Base-by-base conservation (phyloP, 2,329 filamentous ascomycete genomes). In the Xylariales sp. region DNA sequence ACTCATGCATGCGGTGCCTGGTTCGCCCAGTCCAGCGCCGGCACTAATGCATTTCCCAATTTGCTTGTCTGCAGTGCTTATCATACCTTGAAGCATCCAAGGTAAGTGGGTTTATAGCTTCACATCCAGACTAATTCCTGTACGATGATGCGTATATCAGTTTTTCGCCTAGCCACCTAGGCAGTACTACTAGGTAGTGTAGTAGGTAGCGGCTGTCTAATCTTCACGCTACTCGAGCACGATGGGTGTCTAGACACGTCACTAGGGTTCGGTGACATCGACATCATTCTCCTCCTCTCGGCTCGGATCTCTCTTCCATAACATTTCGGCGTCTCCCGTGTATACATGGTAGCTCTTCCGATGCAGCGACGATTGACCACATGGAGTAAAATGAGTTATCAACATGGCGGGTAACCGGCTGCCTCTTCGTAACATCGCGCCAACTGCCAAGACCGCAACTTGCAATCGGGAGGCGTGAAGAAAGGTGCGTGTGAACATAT, bases 1-100 rank as follows among this genome's bases (percentile, higher is more conserved):
- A 5, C 39, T 41, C 39, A 48, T 56, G 56, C 63, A 65, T 62
- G 39, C 36, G 49, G 58, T 62, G 32, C 58, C 48, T 61, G 48
- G 58, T 61, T 53, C 16, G 58, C 49, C 58, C 30, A 14, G 34
- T 32, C 16, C 48, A 14, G 14, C 12, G 6, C 50, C 50, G n/a
- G 50, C 50, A 46, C 50, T 53, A 23, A 54, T 45, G 58, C 28
- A 36, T 14, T 54, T 53, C 39, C 48, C 48, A 30, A 16, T 55
- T 28, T 18, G 10, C 34, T n/a, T 43, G 36, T 41, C 53, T 32
- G 36, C 52, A 43, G 53, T 32, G 57, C 46, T 60, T 43, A 60
- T 62, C 58, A 52, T 46, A 50, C 48, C 18, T 14, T 41, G 10
- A 41, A 41, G 39, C 5, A 32, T 54, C 30, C 50, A 39, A 12